phyloP scores from a whole-genome alignment of 108 stramenopile genomes.

The Mediolabrus comicus region DNA sequence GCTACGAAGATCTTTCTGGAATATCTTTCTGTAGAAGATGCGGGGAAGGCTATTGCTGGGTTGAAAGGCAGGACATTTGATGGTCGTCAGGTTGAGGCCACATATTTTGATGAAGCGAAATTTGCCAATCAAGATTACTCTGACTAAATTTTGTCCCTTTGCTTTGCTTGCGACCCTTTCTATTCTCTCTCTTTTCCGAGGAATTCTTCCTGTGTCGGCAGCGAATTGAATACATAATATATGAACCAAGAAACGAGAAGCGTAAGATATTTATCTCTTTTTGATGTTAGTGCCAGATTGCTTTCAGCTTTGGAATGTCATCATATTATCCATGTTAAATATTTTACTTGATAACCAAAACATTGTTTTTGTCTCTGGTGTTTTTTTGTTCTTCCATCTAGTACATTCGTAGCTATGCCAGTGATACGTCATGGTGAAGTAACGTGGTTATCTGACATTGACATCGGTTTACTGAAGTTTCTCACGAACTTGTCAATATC shows the following conservation, averaged over 20 bases:
- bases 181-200: conserved; percentile 8
- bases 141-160: conserved; percentile 9
- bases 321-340: neutral
- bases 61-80: conserved; percentile 85
- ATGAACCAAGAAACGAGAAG: neutral
- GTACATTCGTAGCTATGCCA: neutral
- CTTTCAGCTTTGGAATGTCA: neutral
- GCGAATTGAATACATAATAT: too few species aligned
- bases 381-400: neutral
- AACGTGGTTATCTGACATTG: too few species aligned
- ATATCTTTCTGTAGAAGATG: conserved; percentile 69
- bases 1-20: conserved; percentile 86
- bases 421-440: neutral
- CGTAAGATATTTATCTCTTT: neutral
- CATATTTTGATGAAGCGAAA: conserved; percentile 72
- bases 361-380: neutral
- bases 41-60: conserved; percentile 68
- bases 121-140: conserved; percentile 60
- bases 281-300: conserved; percentile 1
- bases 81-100: conserved; percentile 73
- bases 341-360: neutral
- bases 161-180: neutral
- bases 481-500: too few species aligned
- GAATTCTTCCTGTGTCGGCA: too few species aligned
- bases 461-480: too few species aligned